Evolutionary conservation across 2,329 filamentous ascomycete species (phyloP), one percentile per base, ranked within the genome.

Genomic region (Pyrenochaeta sp.): DNA sequence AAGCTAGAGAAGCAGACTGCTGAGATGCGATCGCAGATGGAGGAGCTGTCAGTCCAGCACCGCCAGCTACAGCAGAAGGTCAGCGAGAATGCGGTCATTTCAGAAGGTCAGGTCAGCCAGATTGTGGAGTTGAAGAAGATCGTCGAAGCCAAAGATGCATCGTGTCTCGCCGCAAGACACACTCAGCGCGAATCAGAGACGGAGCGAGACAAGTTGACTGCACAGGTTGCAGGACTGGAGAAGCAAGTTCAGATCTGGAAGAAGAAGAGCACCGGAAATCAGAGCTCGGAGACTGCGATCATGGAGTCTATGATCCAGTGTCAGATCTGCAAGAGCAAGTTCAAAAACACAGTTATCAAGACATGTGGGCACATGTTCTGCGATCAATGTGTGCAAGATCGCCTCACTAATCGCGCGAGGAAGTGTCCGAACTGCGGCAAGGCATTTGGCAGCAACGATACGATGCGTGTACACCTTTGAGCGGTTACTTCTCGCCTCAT

Each of bases 321-420:
- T 81, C 92, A 92, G 10, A 91, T 98, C 50, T 99, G 96, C 81
- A 91, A 92, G 67, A 90, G 88, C 72, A 92, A 94, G 67, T 93
- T 97, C 82, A 98, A 98, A 79, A 92, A 98, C 73, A 96, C 93
- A 0, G 90, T 90, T 9, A 86, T 99, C 76, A 96, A 95, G 80
- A 93, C 91, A 0, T 99, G 95, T 77, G 95, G 95, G 1, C 95
- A 99, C 77, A 87, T 96, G 48, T 97, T 98, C 78, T 99, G 95
- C 84, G 89, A 90, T 72, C 85, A 88, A 47, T 99, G 95, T 75
- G 91, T 98, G 25, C 92, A 97, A 64, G 91, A 96, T 72, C 89
- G 95, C 56, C 88, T 97, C 61, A 88, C 88, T 45, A 96, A 95
- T 72, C 91, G 95, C 36, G 93, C 94, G 80, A 87, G 95, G 66